These are phyloP conservation scores for Rutstroemia sp. DNA, from an alignment of 2,329 filamentous ascomycete species.

Conservation along the genomic window DNA sequence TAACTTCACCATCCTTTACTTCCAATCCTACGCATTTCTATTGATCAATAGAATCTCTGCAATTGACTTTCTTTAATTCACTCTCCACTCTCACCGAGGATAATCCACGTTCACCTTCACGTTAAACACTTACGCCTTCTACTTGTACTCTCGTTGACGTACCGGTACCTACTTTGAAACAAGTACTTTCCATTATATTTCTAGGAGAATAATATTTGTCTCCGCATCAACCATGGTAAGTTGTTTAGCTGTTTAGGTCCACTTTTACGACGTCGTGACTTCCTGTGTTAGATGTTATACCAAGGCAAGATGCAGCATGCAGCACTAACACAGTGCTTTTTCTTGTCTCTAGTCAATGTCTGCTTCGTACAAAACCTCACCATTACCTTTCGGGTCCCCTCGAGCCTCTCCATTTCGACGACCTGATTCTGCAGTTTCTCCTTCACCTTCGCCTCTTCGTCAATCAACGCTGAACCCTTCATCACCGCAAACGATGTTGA, in stretches of 20 bases:
- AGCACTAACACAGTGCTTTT: constrained; percentile 1
- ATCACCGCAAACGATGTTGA: constrained; percentile 36
- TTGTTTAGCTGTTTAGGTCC: not conserved
- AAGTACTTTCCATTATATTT: not conserved
- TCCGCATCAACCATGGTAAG: constrained; percentile 10
- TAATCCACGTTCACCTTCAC: too few relatives aligned
- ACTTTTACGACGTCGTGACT: constrained; percentile 7
- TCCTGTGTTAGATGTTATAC: constrained; percentile 3
- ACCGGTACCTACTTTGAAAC: not conserved
- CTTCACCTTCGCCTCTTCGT: constrained; percentile 58
- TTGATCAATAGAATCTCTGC: too few relatives aligned
- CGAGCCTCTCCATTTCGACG: constrained; percentile 59
- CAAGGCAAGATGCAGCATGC: constrained; percentile 1
- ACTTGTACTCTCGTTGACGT: not conserved
- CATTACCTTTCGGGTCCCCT: constrained; percentile 64
- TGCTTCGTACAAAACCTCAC: constrained; percentile 61
- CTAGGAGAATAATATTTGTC: not conserved
- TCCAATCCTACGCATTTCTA: too few relatives aligned
- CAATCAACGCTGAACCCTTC: constrained; percentile 54
- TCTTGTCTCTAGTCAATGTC: constrained; percentile 18
- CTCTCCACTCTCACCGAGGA: too few relatives aligned
- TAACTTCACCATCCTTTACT: too few relatives aligned
- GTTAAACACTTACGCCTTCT: too few relatives aligned
- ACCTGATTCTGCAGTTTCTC: constrained; percentile 48
- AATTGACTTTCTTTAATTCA: too few relatives aligned